These are phyloP conservation scores for Grosmannia penicillata DNA, from an alignment of 2,329 filamentous ascomycete species.

Conservation along the genomic window DNA sequence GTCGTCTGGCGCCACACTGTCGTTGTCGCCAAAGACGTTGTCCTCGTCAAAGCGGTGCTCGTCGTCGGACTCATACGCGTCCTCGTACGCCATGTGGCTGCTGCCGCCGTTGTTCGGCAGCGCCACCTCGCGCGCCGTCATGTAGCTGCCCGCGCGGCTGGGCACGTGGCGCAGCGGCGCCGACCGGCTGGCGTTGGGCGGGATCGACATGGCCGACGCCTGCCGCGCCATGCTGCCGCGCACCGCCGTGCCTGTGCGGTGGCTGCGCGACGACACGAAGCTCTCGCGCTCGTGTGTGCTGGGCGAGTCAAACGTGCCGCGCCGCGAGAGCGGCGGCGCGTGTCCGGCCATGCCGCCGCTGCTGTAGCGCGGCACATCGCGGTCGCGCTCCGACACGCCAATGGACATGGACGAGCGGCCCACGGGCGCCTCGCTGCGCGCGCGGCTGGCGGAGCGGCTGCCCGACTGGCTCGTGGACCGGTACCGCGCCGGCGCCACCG, in stretches of 20 bases:
- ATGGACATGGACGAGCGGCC: slow-evolving; percentile 23
- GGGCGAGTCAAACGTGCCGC: slow-evolving; percentile 7
- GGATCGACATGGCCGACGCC: slow-evolving; percentile 2
- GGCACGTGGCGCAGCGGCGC: slow-evolving; percentile 4
- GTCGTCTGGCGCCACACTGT: slow-evolving; percentile 43
- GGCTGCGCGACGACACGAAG: slow-evolving; percentile 28
- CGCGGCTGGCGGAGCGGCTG: slow-evolving; percentile 16
- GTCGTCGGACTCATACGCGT: slow-evolving; percentile 2
- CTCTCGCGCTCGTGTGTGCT: slow-evolving; percentile 21
- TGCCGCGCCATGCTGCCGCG: slow-evolving; percentile 12
- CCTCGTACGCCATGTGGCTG: slow-evolving; percentile 4
- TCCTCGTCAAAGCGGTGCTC: slow-evolving; percentile 3
- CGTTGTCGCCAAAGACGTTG: slow-evolving; percentile 22
- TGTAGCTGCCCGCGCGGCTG: slow-evolving; percentile 11
- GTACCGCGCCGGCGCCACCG: slow-evolving; percentile 18
- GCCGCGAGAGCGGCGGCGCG: slow-evolving; percentile 12
- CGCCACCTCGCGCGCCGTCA: slow-evolving; percentile 19
- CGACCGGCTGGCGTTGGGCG: slow-evolving; percentile 5
- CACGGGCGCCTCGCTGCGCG: slow-evolving; percentile 25
- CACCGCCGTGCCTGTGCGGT: slow-evolving; percentile 20
- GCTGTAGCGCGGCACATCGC: slow-evolving; percentile 20
- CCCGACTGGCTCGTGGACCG: slow-evolving; percentile 13
- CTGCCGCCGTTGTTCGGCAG: slow-evolving; percentile 23
- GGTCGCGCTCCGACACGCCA: too few species aligned
- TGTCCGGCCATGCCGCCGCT: slow-evolving; percentile 11